phyloP scores from a whole-genome alignment of 306 rosid species.

The Benincasa hispida region DNA sequence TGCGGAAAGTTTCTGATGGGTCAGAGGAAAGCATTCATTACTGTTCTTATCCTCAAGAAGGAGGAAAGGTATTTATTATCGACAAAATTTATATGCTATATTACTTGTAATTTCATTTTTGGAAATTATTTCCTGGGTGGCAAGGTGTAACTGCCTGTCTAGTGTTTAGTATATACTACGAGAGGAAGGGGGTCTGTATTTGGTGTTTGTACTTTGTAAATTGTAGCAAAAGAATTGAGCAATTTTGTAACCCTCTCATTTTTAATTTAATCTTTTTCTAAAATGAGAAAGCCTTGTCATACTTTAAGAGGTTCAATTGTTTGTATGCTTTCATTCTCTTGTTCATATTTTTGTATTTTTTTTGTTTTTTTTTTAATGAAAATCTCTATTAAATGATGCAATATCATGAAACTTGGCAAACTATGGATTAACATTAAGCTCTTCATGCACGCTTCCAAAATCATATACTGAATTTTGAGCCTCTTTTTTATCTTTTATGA shows the following conservation, averaged over 20 bases:
- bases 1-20: constrained; percentile 59
- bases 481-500: not conserved
- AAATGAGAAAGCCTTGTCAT: not conserved
- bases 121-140: not conserved
- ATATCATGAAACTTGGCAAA: not conserved
- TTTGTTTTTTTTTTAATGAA: not conserved
- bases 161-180: too few relatives aligned
- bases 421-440: not conserved
- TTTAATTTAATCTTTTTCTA: too few relatives aligned
- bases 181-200: not conserved
- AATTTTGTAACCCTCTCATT: not conserved
- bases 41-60: constrained; percentile 71
- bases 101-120: not conserved
- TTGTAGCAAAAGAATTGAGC: not conserved
- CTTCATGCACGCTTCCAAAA: not conserved
- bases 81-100: not conserved
- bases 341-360: too few relatives aligned
- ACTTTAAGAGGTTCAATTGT: not conserved
- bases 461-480: not conserved
- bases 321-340: not conserved
- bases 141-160: not conserved
- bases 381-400: not conserved
- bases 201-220: too few relatives aligned
- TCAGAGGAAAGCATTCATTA: constrained; percentile 77
- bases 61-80: constrained; percentile 52